Percentiles rank a stretch among this genome's conserved stretches.
phyloP scores from a whole-genome alignment of 768 basidiomycete genomes.

The Boletus eberwhitei region DNA sequence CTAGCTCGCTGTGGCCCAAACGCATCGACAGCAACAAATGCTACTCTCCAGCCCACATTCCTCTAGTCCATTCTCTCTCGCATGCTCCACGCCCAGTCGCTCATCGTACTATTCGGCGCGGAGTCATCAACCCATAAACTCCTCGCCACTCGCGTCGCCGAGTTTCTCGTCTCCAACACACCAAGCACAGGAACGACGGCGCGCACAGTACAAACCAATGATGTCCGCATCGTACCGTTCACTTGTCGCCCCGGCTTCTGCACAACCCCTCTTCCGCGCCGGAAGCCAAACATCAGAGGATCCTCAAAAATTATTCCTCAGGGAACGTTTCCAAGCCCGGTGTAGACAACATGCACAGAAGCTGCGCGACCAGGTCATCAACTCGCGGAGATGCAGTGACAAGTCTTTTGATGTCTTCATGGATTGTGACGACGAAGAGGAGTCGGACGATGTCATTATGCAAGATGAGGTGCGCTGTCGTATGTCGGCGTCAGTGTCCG shows the following conservation, averaged over 20 bases:
- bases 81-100: conserved; percentile 38
- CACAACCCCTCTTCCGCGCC: conserved; percentile 15
- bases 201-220: conserved; percentile 51
- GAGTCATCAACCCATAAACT: conserved; percentile 38
- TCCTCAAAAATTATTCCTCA: conserved; percentile 51
- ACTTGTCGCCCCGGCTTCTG: conserved; percentile 6
- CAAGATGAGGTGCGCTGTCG: conserved; percentile 51
- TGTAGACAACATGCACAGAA: conserved; percentile 61
- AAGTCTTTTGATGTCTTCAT: conserved; percentile 42
- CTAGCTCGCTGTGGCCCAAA: neutral
- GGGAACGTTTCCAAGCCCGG: conserved; percentile 57
- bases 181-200: conserved; percentile 46
- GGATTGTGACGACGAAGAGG: conserved; percentile 54
- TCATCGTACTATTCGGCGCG: conserved; percentile 29
- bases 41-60: conserved; percentile 18
- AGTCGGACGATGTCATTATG: conserved; percentile 57
- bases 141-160: conserved; percentile 53
- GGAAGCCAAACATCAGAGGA: conserved; percentile 33
- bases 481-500: neutral
- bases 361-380: conserved; percentile 49
- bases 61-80: conserved; percentile 29
- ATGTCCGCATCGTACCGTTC: conserved; percentile 24
- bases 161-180: conserved; percentile 43
- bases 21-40: conserved; percentile 4
- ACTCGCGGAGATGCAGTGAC: conserved; percentile 44